These are phyloP conservation scores for Boletus smithii DNA, from an alignment of 1,284 basidiomycete genomes.

Conservation along the genomic window DNA sequence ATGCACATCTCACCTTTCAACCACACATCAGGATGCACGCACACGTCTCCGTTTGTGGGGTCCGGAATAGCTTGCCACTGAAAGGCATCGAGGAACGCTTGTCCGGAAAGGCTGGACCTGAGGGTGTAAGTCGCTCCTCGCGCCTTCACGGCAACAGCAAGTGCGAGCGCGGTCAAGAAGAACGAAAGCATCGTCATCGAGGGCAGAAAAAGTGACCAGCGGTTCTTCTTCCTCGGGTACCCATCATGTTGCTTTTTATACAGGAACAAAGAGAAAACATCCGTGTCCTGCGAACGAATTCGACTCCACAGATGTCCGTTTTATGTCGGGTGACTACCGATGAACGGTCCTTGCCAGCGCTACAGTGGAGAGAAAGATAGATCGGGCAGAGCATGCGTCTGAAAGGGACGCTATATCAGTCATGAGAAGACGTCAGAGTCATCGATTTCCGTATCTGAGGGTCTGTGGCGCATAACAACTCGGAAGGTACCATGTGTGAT, in stretches of 20 bases:
- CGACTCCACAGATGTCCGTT: not conserved
- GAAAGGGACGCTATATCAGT: not conserved
- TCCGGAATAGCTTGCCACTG: conserved; percentile 42
- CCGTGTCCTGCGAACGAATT: no score
- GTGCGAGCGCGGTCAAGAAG: not conserved
- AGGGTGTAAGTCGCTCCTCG: conserved; percentile 4
- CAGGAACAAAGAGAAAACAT: not conserved
- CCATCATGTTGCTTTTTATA: no score
- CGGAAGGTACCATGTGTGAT: no score
- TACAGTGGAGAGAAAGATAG: not conserved
- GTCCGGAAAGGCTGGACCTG: conserved; percentile 36
- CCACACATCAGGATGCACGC: conserved; percentile 8
- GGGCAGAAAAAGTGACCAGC: not conserved
- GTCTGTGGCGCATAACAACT: no score
- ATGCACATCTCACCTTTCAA: not conserved
- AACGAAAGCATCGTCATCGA: not conserved
- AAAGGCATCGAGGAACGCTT: conserved; percentile 42
- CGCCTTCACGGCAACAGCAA: not conserved
- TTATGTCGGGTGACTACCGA: no score
- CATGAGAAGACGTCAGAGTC: not conserved
- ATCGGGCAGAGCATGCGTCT: not conserved
- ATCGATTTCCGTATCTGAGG: not conserved
- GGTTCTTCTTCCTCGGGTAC: no score
- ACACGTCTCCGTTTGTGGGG: conserved; percentile 49
- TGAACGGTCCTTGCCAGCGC: not conserved